Base-by-base conservation (phyloP, 352 stramenopile species). In the Phytopythium boreale region DNA sequence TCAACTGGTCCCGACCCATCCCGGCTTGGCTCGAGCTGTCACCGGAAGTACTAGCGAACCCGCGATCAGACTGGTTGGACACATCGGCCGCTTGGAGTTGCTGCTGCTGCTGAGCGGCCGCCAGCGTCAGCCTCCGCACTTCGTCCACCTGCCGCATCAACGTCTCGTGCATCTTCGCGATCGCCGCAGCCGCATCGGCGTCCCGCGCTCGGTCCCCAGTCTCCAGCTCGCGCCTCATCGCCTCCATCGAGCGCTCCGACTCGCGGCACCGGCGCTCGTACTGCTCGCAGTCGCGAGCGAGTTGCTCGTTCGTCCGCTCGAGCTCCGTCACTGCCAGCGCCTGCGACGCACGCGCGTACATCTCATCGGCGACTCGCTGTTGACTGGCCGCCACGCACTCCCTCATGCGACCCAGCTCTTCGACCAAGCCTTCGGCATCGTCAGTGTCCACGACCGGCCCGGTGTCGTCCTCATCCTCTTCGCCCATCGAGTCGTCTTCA, bases 121-220 rank as follows among this genome's bases (percentile, higher is more conserved):
- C 61, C 4, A 69, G 41, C 1, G 64, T 79, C 24, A 80, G 49
- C 22, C 68, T 63, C 7, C 71, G 75, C n/a, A 82, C 67, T 50
- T 87, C 78, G 22, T 81, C 68, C 15, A 87, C 52, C 49, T 87
- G 76, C 34, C 53, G 59, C 19, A 80, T 58, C 9, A 87, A 61
- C 44, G 66, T 66, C 29, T 72, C 72, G 55, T 87, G 79, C 74
- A 87, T 79, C 52, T 70, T 58, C 26, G 60, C 31, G 15, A 81
- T 77, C 12, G 61, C 52, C 10, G 41, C 29, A 19, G 56, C 56
- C 2, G 63, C 66, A n/a, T 64, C 22, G 27, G 56, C 37, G n/a
- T 62, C 58, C n/a, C 43, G 43, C 17, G 56, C 41, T 17, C 56
- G 56, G 26, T 22, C 50, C 14, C 62, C 59, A 36, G 58, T 43